Conservation (phyloP, 139 green algal species). For the Chlorella sp. region DNA sequence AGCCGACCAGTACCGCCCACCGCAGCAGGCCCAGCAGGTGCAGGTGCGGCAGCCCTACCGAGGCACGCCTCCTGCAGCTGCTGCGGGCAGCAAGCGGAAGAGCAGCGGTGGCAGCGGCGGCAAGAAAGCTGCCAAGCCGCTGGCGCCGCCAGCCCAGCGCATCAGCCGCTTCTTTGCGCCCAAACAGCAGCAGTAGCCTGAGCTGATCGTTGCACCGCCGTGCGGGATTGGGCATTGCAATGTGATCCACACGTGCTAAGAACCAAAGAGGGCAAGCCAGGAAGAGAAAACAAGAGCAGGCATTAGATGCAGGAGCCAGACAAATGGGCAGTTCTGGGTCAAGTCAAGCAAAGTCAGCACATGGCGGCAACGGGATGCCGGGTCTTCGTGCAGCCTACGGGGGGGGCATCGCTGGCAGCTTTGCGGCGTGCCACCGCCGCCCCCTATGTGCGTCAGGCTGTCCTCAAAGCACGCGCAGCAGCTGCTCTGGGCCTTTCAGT, state of each 20-base stretch:
- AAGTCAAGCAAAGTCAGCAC: too few relatives aligned
- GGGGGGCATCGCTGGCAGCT: too few relatives aligned
- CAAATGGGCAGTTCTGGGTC: too few relatives aligned
- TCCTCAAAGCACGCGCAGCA: too few relatives aligned
- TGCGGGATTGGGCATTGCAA: neutral
- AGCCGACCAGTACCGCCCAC: neutral
- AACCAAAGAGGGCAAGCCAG: neutral
- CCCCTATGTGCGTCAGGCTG: too few relatives aligned
- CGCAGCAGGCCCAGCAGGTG: neutral
- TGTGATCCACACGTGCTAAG: neutral
- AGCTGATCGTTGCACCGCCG: neutral
- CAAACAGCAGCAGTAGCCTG: neutral
- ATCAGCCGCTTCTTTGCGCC: constrained; percentile 15
- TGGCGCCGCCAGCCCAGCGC: constrained; percentile 18
- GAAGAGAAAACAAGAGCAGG: too few relatives aligned
- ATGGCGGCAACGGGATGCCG: too few relatives aligned
- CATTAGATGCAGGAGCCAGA: too few relatives aligned
- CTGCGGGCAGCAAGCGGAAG: constrained; percentile 5
- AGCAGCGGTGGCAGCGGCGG: constrained; percentile 1
- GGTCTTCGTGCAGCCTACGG: too few relatives aligned
- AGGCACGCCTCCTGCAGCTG: neutral
- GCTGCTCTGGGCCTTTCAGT: too few relatives aligned
- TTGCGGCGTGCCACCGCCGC: too few relatives aligned
- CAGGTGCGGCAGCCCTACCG: neutral
- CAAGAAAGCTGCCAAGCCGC: neutral